Percentiles rank a stretch among this genome's conserved stretches.
These are phyloP conservation scores for Cydonia oblonga DNA, from an alignment of 331 rosid species.

Conservation along the genomic window DNA sequence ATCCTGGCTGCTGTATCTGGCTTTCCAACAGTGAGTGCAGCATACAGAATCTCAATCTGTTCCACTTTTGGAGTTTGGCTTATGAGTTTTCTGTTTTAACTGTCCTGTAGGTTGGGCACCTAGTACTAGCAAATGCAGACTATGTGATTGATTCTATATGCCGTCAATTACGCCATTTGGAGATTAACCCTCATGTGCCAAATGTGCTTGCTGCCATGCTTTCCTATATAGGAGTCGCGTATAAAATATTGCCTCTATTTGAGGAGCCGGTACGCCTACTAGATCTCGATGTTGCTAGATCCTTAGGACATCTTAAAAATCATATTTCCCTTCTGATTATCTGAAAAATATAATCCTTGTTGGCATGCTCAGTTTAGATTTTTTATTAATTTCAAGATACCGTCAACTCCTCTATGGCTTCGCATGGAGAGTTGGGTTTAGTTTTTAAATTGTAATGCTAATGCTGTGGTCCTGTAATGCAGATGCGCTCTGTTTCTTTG, in stretches of 20 bases:
- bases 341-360: not conserved
- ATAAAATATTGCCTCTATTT: conserved; percentile 74
- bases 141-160: conserved; percentile 89
- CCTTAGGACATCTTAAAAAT: conserved; percentile 4
- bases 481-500: conserved; percentile 71
- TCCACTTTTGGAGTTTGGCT: not conserved
- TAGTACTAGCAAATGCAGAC: conserved; percentile 79
- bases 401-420: not conserved
- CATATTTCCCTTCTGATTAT: not conserved
- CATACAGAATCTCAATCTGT: not conserved
- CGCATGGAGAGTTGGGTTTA: not conserved
- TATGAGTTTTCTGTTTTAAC: not conserved
- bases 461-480: conserved; percentile 29
- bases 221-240: conserved; percentile 76
- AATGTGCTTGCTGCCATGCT: conserved; percentile 79
- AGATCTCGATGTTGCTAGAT: conserved; percentile 1
- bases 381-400: not conserved
- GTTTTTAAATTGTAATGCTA: conserved; percentile 7
- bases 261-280: conserved; percentile 66
- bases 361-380: not conserved
- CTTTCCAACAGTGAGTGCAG: conserved; percentile 37
- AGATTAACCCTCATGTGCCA: conserved; percentile 69
- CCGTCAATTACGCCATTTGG: conserved; percentile 77
- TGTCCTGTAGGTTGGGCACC: conserved; percentile 60
- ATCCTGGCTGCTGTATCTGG: conserved; percentile 56